Percentiles rank a stretch among this genome's conserved stretches.
Conservation (phyloP, 768 basidiomycete species). For the Rhizopogon roseolus region DNA sequence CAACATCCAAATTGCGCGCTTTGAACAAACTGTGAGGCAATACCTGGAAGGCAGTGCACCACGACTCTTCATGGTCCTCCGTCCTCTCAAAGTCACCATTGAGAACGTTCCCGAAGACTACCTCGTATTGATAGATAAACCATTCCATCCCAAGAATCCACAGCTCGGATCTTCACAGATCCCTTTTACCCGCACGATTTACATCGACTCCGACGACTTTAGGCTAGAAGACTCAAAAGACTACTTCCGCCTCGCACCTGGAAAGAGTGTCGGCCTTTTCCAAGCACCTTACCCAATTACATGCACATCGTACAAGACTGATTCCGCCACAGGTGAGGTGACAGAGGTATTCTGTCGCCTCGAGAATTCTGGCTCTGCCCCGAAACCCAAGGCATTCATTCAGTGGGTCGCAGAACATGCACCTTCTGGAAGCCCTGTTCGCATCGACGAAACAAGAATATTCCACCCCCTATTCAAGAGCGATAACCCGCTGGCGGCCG, state of each 20-base stretch:
- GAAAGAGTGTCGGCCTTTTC: slow-evolving; percentile 96
- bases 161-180: slow-evolving; percentile 77
- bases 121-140: slow-evolving; percentile 78
- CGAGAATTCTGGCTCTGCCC: slow-evolving; percentile 60
- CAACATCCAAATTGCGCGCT: slow-evolving; percentile 83
- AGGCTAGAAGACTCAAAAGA: slow-evolving; percentile 86
- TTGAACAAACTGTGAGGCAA: slow-evolving; percentile 84
- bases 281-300: slow-evolving; percentile 90
- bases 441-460: slow-evolving; percentile 83
- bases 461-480: slow-evolving; percentile 95
- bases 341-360: slow-evolving; percentile 74
- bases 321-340: slow-evolving; percentile 67
- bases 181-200: slow-evolving; percentile 85
- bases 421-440: slow-evolving; percentile 74
- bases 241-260: slow-evolving; percentile 96
- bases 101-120: slow-evolving; percentile 90
- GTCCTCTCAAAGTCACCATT: slow-evolving; percentile 86
- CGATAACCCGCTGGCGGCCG: slow-evolving; percentile 70
- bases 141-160: slow-evolving; percentile 90
- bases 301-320: slow-evolving; percentile 82
- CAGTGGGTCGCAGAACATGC: slow-evolving; percentile 94
- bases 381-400: slow-evolving; percentile 91
- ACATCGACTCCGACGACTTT: slow-evolving; percentile 94
- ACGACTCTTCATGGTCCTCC: slow-evolving; percentile 86
- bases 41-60: slow-evolving; percentile 88